phyloP scores from a whole-genome alignment of 2,329 filamentous ascomycete species.

The Torrubiella hemipterigena region DNA sequence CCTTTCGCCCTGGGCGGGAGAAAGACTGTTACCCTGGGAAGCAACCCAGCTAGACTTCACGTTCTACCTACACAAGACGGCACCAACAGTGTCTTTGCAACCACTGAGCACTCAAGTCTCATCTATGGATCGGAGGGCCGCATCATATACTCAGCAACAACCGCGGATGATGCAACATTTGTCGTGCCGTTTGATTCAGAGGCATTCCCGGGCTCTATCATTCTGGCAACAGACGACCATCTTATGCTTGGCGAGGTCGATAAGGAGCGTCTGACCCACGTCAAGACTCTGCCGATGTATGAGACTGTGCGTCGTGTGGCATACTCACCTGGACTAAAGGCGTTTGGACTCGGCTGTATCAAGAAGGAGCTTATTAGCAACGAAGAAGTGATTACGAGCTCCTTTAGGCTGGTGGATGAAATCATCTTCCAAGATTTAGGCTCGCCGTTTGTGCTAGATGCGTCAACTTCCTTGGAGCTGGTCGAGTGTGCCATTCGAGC shows the following conservation, averaged over 20 bases:
- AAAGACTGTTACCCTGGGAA: conserved; percentile 77
- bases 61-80: conserved; percentile 57
- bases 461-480: conserved; percentile 46
- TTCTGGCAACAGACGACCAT: conserved; percentile 65
- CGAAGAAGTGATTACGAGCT: conserved; percentile 64
- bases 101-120: conserved; percentile 84
- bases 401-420: conserved; percentile 86
- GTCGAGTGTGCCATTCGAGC: conserved; percentile 76
- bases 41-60: conserved; percentile 72
- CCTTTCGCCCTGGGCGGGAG: conserved; percentile 56
- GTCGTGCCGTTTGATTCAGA: conserved; percentile 75
- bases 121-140: conserved; percentile 84
- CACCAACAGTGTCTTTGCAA: conserved; percentile 76
- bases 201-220: conserved; percentile 69
- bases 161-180: conserved; percentile 70
- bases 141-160: conserved; percentile 87
- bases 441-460: conserved; percentile 49
- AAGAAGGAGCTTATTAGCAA: conserved; percentile 58
- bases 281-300: conserved; percentile 64
- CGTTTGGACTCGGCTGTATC: conserved; percentile 81
- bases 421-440: conserved; percentile 71
- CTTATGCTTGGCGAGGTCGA: conserved; percentile 75
- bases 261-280: conserved; percentile 74
- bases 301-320: conserved; percentile 80
- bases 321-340: conserved; percentile 67